Base-by-base conservation (phyloP, 805 yeast species). In the Lachancea sp. region DNA sequence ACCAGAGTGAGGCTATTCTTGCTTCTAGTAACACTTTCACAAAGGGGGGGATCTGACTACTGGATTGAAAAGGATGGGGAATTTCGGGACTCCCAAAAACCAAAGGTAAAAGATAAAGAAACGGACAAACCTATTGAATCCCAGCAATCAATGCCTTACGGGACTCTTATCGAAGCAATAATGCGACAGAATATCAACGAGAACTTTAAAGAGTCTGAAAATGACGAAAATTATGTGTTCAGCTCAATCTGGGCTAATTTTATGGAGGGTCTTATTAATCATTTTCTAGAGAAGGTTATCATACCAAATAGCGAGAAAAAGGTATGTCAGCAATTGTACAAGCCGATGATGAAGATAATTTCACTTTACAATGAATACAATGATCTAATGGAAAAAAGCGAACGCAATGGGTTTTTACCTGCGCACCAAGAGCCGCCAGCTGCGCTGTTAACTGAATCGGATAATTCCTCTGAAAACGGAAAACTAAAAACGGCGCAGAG, bases 191-290 rank as follows among this genome's bases (percentile, higher is more conserved):
- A 61, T 40, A 57, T 61, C 22, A 58, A 61, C 40, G 54, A 54
- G 36, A 60, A 60, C 41, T 60, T 57, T 38, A 54, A 48, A 6
- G 63, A 60, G 40, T 28, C 51, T 6, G 45, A 51, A 4, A 55
- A 56, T 29, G 64, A 60, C 36, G 63, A 59, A 41, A 59, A 62
- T 35, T 57, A 59, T 38, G 62, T 62, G 1, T 59, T 58, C 41
- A 60, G 65, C 6, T 58, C 65, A 3, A 59, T 60, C 11, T 62
- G 67, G 67, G 65, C 67, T 2, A 62, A 62, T 36, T 62, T 62
- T 35, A 62, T 61, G 65, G 67, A 62, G 42, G 65, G 65, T 5
- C 40, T 62, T 29, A 62, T 62, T 15, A 62, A 62, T 35, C 67
- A 62, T 41, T 61, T 61, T 41, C 41, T 62, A 43, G 65, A 62